A percentile compares a stretch with the other conserved stretches of the same genome.
These are phyloP conservation scores for Centrapalus pauciflorus DNA, from an alignment of 129 eudicot genomes.

Conservation along the genomic window DNA sequence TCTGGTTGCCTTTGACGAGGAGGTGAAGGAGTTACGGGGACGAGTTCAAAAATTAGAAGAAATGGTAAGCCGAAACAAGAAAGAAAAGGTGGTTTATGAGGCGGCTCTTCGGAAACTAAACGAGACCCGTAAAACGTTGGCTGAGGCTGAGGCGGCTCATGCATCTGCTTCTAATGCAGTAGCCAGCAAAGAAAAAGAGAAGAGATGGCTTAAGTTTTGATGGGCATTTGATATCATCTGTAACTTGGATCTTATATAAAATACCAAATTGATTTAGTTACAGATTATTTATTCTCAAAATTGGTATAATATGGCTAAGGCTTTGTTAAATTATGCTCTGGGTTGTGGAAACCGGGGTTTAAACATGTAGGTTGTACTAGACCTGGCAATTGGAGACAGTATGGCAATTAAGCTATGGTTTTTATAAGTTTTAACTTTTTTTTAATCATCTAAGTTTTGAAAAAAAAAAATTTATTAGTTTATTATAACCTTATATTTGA, in stretches of 20 bases:
- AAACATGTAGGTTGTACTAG: too few relatives aligned
- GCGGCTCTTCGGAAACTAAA: conserved; percentile 74
- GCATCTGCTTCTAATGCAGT: conserved; percentile 78
- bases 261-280: background rate
- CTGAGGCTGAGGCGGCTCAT: conserved; percentile 73
- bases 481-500: too few relatives aligned
- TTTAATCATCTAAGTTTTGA: too few relatives aligned
- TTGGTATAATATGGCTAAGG: background rate
- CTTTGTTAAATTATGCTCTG: too few relatives aligned
- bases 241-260: background rate
- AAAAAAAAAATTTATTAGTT: too few relatives aligned
- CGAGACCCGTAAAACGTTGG: conserved; percentile 61
- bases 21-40: conserved; percentile 61
- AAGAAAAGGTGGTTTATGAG: conserved; percentile 73
- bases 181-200: conserved; percentile 69
- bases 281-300: background rate
- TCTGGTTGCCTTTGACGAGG: conserved; percentile 77
- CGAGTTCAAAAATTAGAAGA: conserved; percentile 67
- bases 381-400: too few relatives aligned
- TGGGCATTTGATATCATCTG: conserved; percentile 7
- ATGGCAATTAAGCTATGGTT: too few relatives aligned
- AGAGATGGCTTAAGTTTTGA: conserved; percentile 92
- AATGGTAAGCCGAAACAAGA: conserved; percentile 81
- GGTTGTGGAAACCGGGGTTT: too few relatives aligned
- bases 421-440: too few relatives aligned